These are phyloP conservation scores for Debaryomyces robertsiae DNA, from an alignment of 1,139 yeast species.

Conservation along the genomic window DNA sequence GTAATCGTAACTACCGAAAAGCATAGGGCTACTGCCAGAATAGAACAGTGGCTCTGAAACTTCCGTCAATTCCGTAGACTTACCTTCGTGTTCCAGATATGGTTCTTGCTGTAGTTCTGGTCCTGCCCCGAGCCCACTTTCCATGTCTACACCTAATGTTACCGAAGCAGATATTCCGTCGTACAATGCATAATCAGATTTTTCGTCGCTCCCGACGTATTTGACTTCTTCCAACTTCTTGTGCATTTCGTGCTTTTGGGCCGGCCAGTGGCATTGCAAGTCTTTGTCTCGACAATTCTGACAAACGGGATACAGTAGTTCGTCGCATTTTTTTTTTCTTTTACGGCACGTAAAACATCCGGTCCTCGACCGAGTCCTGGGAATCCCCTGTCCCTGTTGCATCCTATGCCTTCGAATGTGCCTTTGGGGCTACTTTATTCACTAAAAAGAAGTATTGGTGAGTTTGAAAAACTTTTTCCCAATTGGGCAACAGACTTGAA, in stretches of 20 bases:
- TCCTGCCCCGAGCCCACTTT: too few species aligned
- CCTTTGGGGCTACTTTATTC: not conserved
- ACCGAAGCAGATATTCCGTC: not conserved
- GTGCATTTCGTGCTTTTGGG: slow-evolving; percentile 28
- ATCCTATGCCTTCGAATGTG: slow-evolving; percentile 2
- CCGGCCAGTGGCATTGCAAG: slow-evolving; percentile 38
- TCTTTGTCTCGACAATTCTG: slow-evolving; percentile 30
- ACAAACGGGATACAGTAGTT: slow-evolving; percentile 38
- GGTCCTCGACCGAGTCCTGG: slow-evolving; percentile 31
- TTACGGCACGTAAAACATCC: slow-evolving; percentile 46
- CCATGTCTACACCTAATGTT: too few species aligned
- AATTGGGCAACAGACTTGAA: slow-evolving; percentile 26
- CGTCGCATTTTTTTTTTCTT: slow-evolving; percentile 47
- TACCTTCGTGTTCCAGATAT: too few species aligned
- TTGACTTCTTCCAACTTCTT: slow-evolving; percentile 29
- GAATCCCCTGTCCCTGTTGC: slow-evolving; percentile 1
- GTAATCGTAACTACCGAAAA: too few species aligned
- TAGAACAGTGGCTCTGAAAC: not conserved
- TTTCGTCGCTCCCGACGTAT: slow-evolving; percentile 24
- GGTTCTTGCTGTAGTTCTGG: too few species aligned
- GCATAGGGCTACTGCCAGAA: not conserved
- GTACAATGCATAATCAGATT: not conserved
- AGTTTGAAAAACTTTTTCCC: slow-evolving; percentile 22
- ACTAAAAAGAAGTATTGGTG: slow-evolving; percentile 1
- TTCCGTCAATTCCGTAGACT: too few species aligned